Evolutionary conservation across 2,329 filamentous ascomycete genomes (phyloP).

Genomic region (Diplodia sapinea): DNA sequence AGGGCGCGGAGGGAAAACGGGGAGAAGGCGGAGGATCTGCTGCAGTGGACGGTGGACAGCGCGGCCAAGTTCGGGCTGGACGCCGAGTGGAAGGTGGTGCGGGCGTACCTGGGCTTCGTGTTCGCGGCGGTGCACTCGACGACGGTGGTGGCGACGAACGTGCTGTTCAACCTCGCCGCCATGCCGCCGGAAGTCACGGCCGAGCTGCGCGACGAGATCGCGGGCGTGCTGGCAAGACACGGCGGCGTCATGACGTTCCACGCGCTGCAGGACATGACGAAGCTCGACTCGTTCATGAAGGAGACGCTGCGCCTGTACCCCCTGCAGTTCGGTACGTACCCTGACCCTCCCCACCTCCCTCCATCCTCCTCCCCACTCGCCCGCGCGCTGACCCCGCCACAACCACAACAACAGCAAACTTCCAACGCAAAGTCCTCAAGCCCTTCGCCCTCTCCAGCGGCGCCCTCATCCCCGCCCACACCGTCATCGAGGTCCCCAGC

Average conservation of each 20-base stretch:
- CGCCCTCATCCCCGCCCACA: background rate
- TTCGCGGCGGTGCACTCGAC: constrained; percentile 45
- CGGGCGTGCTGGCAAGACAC: constrained; percentile 47
- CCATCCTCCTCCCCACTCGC: no score
- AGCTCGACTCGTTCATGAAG: constrained; percentile 48
- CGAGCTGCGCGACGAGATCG: constrained; percentile 50
- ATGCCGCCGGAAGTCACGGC: constrained; percentile 49
- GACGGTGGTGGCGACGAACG: constrained; percentile 38
- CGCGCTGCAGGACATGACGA: constrained; percentile 44
- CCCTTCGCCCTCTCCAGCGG: constrained; percentile 22
- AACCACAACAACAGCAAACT: background rate
- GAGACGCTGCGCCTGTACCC: constrained; percentile 42
- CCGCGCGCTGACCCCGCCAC: background rate
- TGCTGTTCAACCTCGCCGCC: constrained; percentile 42
- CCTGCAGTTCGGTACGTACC: constrained; percentile 34
- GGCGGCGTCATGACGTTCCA: constrained; percentile 40
- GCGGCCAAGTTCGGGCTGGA: constrained; percentile 32
- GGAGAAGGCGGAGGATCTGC: constrained; percentile 45
- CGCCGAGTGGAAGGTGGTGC: constrained; percentile 31
- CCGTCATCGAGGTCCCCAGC: constrained; percentile 13
- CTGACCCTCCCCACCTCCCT: no score
- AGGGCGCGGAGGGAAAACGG: constrained; percentile 4
- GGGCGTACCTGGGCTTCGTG: constrained; percentile 38
- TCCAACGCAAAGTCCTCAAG: constrained; percentile 12
- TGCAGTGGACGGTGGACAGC: constrained; percentile 47